Base-by-base conservation (phyloP, 2,329 filamentous ascomycete genomes). In the Chalara sp. region DNA sequence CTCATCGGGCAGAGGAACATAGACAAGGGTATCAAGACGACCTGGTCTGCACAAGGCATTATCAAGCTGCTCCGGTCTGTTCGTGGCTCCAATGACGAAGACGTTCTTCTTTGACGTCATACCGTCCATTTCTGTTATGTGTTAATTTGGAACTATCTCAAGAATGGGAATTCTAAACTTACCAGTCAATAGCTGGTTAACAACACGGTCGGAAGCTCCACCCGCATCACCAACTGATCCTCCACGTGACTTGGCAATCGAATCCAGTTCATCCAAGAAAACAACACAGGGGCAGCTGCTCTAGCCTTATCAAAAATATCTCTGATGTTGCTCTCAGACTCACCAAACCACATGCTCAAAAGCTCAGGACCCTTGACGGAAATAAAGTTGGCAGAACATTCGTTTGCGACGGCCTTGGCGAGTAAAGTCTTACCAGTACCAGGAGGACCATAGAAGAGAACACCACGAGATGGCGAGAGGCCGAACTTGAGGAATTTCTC, bases 71-170 rank as follows among this genome's bases (percentile, higher is more conserved):
- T 99, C 93, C 42, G 93, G 93, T 76, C 93, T 83, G 79, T 99
- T 99, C 72, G 93, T 99, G 44, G 93, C 93, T 70, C 93, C 93
- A 64, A 99, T 99, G 59, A 99, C 93, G 74, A 99, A 99, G 58
- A 99, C 93, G 70, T 99, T 99, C 87, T 99, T 99, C 88, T 99
- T 99, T 39, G 92, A 96, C 44, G 92, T 97, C 92, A 97, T 97
- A 65, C 92, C 92, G 62, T 97, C 92, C 92, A 97, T 96, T 82
- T 97, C 89, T 87, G 56, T 28, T 32, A 44, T 8, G 49, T 43
- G 63, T 81, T 71, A 83, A 76, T 62, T 52, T 47, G 63, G 49
- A 49, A 12, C 29, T 33, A 21, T 5, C 37, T n/a, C 21, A 44
- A n/a, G 6, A 49, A 41, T 40, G 4, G 6, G 5, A 28, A 49